Evolutionary conservation across 2,329 filamentous ascomycete species (phyloP), one percentile per base, ranked within the genome.

Genomic region (Simplicillium sp.): DNA sequence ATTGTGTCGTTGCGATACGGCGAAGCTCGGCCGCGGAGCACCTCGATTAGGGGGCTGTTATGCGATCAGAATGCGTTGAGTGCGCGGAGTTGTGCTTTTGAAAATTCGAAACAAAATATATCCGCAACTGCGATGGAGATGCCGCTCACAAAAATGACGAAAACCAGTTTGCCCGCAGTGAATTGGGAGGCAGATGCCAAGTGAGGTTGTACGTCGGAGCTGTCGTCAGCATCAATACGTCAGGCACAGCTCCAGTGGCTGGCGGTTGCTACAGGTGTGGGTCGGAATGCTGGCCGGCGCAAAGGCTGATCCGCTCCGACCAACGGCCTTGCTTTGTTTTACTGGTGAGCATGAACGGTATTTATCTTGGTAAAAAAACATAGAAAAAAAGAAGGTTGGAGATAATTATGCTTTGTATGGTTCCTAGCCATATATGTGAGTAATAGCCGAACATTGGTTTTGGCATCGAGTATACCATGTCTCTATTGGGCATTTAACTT

Each of bases 221-320:
- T 43, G 42, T 46, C 45, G 45, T 46, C 45, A 46, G 45, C 45
- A 29, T 37, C 32, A 32, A 34, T 29, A 41, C 20, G 36, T 41
- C 36, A 36, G 28, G 36, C 34, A 28, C 36, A 36, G 42, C 36
- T 28, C 16, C 40, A 39, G 42, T 47, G 45, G 43, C 45, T 44
- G 38, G 40, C 17, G 41, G 37, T 33, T 32, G n/a, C 33, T 17
- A 14, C 7, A 20, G 37, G 32, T 44, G 40, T 44, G 38, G 42
- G 44, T 37, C 36, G 16, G 16, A 16, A 37, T 42, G 40, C 34
- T 37, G 37, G 35, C 29, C 40, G 40, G 37, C 40, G 34, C 37
- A 36, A 42, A 36, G 18, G 15, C 34, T 36, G 18, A 36, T 36
- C 34, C 34, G 34, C 34, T n/a, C n/a, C 32, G 32, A 34, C 20